These are phyloP conservation scores for Trichoderma atroviride DNA, from an alignment of 2,329 filamentous ascomycete genomes.

Conservation along the genomic window DNA sequence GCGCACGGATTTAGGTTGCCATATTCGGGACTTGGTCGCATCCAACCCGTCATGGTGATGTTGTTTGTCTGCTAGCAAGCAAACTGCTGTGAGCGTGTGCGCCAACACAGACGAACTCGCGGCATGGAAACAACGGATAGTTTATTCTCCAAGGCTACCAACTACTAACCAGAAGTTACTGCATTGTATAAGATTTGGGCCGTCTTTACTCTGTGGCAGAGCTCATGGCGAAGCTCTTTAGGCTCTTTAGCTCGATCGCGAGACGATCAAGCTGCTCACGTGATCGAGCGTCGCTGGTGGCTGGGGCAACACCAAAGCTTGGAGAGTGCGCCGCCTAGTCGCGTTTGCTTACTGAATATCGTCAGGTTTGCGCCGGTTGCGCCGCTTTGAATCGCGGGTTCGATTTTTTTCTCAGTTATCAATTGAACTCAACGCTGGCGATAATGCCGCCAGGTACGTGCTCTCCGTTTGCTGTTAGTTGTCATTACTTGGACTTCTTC, in stretches of 20 bases:
- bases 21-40: neutral
- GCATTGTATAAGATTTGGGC: neutral
- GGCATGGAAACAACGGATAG: neutral
- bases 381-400: conserved; percentile 12
- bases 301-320: conserved; percentile 18
- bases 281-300: conserved; percentile 10
- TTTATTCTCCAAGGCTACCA: neutral
- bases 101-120: neutral
- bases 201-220: neutral
- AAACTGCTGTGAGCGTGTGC: neutral
- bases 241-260: neutral
- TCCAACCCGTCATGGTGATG: neutral
- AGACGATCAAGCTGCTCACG: neutral
- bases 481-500: neutral
- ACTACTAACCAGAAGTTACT: neutral
- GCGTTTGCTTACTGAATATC: conserved; percentile 25
- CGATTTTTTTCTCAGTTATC: neutral
- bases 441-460: conserved; percentile 29
- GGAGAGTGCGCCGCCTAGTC: conserved; percentile 11
- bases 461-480: neutral
- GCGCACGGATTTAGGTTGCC: neutral
- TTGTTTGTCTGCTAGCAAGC: neutral
- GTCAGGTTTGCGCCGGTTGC: conserved; percentile 22
- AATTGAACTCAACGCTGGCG: neutral
- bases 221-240: neutral